phyloP scores from a whole-genome alignment of 176 grass and related monocot genomes.

The Panicum miliaceum region DNA sequence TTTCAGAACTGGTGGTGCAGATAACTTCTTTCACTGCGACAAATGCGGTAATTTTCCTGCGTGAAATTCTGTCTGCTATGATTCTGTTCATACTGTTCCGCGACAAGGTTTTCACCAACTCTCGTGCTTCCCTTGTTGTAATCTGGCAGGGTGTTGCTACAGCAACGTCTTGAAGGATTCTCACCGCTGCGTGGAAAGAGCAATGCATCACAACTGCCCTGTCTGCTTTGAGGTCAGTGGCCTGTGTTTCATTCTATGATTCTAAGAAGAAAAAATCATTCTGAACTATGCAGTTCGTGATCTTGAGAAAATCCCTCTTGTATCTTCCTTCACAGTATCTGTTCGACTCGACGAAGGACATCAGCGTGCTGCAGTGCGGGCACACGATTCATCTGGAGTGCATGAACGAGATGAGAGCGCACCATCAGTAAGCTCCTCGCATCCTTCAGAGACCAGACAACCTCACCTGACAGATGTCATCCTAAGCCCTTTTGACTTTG shows the following conservation, averaged over 20 bases:
- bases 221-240: slow-evolving; percentile 80
- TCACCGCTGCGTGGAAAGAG: slow-evolving; percentile 73
- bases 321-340: slow-evolving; percentile 59
- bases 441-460: neutral
- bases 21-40: slow-evolving; percentile 79
- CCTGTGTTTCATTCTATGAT: neutral
- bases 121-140: neutral
- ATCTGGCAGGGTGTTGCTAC: slow-evolving; percentile 74
- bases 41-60: slow-evolving; percentile 57
- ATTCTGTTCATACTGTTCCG: neutral
- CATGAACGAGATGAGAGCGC: slow-evolving; percentile 71
- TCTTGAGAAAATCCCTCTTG: neutral
- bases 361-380: slow-evolving; percentile 72
- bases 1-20: slow-evolving; percentile 63
- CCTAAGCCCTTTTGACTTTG: slow-evolving; percentile 11
- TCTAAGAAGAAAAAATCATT: neutral
- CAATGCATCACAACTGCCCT: slow-evolving; percentile 95
- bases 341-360: slow-evolving; percentile 83
- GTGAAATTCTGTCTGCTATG: neutral
- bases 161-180: slow-evolving; percentile 70
- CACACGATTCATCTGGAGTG: slow-evolving; percentile 87
- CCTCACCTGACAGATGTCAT: too few species aligned
- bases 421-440: slow-evolving; percentile 67
- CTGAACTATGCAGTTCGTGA: neutral
- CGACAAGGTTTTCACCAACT: neutral